These are phyloP conservation scores for Penicillium pancosmium DNA, from an alignment of 495 filamentous ascomycete genomes.

Conservation along the genomic window DNA sequence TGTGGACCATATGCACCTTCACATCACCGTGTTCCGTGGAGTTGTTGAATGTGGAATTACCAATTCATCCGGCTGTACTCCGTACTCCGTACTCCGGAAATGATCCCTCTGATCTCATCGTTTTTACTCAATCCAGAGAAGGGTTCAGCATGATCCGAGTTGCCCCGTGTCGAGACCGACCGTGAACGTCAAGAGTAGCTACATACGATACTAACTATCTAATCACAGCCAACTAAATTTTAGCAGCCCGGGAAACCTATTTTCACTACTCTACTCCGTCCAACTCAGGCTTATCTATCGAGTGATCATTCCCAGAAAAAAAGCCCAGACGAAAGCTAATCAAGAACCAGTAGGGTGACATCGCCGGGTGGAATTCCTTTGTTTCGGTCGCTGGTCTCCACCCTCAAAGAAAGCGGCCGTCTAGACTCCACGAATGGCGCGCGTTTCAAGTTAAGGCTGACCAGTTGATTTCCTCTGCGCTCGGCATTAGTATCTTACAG, in stretches of 20 bases:
- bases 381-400: background rate
- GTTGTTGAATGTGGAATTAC: background rate
- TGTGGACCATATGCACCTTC: background rate
- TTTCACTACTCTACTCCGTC: no score
- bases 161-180: background rate
- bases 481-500: background rate
- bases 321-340: background rate
- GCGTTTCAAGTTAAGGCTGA: conserved; percentile 3
- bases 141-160: no score
- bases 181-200: background rate
- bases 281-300: background rate
- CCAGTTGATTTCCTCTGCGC: background rate
- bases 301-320: background rate
- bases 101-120: no score
- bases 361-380: background rate
- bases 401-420: background rate
- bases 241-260: background rate
- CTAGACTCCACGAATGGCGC: conserved; percentile 6
- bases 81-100: no score
- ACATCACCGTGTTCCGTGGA: background rate
- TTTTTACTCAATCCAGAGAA: no score
- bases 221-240: background rate
- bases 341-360: background rate
- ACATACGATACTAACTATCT: no score
- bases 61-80: background rate